Conservation (phyloP, 169 alveolate species). For the Cryptosporidium meleagridis region DNA sequence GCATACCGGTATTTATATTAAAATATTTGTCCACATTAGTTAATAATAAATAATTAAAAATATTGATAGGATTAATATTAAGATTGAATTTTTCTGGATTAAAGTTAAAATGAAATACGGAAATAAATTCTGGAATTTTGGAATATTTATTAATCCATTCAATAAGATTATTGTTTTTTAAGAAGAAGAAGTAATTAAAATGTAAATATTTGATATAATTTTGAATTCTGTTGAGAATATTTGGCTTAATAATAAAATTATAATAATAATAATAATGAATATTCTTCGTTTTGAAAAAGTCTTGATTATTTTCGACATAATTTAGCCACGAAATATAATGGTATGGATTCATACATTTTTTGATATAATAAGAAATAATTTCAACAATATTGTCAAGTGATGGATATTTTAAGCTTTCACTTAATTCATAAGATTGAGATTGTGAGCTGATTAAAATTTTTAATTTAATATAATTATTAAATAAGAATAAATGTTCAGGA, state of each 20-base stretch:
- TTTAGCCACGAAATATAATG: slow-evolving; percentile 55
- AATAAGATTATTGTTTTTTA: background rate
- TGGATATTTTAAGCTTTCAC: background rate
- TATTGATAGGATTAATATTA: slow-evolving; percentile 1
- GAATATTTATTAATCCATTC: background rate
- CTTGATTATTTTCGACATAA: slow-evolving; percentile 27
- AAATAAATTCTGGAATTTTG: background rate
- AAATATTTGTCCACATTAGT: slow-evolving; percentile 10
- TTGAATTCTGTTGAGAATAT: slow-evolving; percentile 13
- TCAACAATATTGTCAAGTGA: slow-evolving; percentile 37
- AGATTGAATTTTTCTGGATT: background rate
- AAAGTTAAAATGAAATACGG: background rate
- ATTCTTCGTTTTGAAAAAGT: background rate
- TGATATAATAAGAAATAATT: slow-evolving; percentile 51
- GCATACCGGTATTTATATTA: background rate
- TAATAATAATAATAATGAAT: slow-evolving; percentile 7
- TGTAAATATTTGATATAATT: slow-evolving; percentile 3
- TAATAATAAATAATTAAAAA: slow-evolving; percentile 5
- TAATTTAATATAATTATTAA: slow-evolving; percentile 4
- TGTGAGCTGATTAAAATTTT: background rate
- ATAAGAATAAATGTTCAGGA: slow-evolving; percentile 56
- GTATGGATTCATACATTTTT: slow-evolving; percentile 49
- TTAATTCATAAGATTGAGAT: background rate
- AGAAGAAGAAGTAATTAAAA: background rate
- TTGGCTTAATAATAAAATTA: slow-evolving; percentile 21